Evolutionary conservation across 306 rosid species (phyloP), one percentile per base, ranked within the genome.

Genomic region (Oemleria cerasiformis): DNA sequence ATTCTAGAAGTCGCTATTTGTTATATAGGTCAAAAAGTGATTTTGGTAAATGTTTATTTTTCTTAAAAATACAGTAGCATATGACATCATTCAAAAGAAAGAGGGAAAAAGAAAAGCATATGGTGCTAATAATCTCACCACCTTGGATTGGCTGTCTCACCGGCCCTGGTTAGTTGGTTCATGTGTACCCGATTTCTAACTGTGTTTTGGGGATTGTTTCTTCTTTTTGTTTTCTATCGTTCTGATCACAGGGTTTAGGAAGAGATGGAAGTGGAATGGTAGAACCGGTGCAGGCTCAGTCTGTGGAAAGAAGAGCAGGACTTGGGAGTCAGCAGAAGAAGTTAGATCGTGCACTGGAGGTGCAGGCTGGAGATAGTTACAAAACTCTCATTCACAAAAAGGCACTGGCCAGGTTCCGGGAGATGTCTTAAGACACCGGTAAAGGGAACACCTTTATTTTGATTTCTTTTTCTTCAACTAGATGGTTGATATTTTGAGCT

Each of bases 321-420:
- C 97, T 94, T 63, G 98, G 98, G 72, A 91, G 97, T 78, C 92
- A 82, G 85, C 94, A 85, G 87, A 94, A 91, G 86, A 90, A 88
- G 85, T 30, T 86, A 77, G 98, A 94, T 73, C 96, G 92, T 7
- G 82, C 83, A 77, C 92, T 91, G 0, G 96, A 94, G 81, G 91
- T 84, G 42, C 97, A 89, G 84, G 91, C 96, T 3, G 97, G 97
- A 39, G 97, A 94, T 67, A 94, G 96, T 82, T 94, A 94, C 80
- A 91, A 73, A 77, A 94, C 89, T 43, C 91, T 94, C 61, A 89
- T 91, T 79, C 98, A 94, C 63, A 94, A 94, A 85, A 94, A 94
- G 68, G 97, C 97, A 19, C 90, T 94, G 48, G 98, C 98, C 59
- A 84, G 98, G 81, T 94, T 94, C 74, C 88, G 91, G 59, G 97